Percentiles rank a stretch among this genome's conserved stretches.
phyloP scores from a whole-genome alignment of 2,329 filamentous ascomycete species.

The Pseudocercospora fijiensis region DNA sequence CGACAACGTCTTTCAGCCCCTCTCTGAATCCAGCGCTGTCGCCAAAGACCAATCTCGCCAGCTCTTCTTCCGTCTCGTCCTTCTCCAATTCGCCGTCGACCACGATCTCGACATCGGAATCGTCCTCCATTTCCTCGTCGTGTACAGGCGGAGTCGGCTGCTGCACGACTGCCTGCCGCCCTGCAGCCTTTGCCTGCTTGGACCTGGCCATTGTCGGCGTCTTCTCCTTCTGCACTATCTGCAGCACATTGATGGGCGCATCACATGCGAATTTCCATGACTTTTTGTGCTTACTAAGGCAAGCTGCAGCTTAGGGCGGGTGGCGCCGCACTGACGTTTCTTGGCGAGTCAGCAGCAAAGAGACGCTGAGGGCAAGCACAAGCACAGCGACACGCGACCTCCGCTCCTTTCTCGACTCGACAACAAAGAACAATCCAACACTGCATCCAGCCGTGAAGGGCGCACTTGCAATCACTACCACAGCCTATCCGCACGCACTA shows the following conservation, averaged over 20 bases:
- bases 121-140: slow-evolving; percentile 25
- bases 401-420: not conserved
- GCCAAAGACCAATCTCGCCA: slow-evolving; percentile 81
- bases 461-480: not conserved
- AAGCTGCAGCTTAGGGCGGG: not conserved
- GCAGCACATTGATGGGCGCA: not conserved
- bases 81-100: slow-evolving; percentile 33
- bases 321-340: slow-evolving; percentile 1
- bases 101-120: slow-evolving; percentile 34
- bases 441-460: not conserved
- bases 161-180: slow-evolving; percentile 18
- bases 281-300: slow-evolving; percentile 3
- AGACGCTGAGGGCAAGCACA: slow-evolving; percentile 1
- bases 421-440: not conserved
- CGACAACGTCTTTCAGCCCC: slow-evolving; percentile 62
- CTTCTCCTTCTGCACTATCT: not conserved
- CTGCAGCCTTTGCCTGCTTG: slow-evolving; percentile 13
- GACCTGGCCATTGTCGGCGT: slow-evolving; percentile 22
- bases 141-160: slow-evolving; percentile 26
- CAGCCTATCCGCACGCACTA: not conserved
- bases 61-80: slow-evolving; percentile 36
- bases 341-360: slow-evolving; percentile 1
- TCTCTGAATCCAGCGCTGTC: slow-evolving; percentile 78
- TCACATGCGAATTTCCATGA: slow-evolving; percentile 2
- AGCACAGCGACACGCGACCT: not conserved